Base-by-base conservation (phyloP, 192 early-diverging fungal species). In the Allomyces macrogynus region DNA sequence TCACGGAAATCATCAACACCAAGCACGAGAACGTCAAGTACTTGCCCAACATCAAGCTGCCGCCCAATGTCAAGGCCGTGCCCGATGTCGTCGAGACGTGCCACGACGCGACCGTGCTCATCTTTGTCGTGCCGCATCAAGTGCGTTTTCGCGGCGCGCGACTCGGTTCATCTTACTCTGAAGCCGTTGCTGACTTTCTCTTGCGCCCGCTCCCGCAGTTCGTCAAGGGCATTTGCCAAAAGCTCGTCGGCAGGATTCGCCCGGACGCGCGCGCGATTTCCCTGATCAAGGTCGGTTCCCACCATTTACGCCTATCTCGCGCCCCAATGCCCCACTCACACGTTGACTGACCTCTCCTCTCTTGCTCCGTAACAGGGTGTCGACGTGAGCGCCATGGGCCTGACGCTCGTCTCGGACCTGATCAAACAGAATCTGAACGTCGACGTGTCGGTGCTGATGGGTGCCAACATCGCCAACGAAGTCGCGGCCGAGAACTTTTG, bases 401-500 rank as follows among this genome's bases (percentile, higher is more conserved):
- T 93, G 67, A 76, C 83, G 14, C 76, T 92, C 8, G 85, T 90
- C 75, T 85, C 87, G 9, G 86, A 89, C 67, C 74, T 87, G 69
- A 95, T 97, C 69, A 78, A 81, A 54, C 81, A 86, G 63, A 77
- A 84, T 61, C 80, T 97, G 24, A 76, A 76, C 63, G 86, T 98
- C 54, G 83, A 82, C 14, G 81, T 89, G 62, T 81, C 82, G 64
- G 88, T 90, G 49, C 74, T 99, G 61, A 91, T 87, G 76, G 95
- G 95, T 64, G 95, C 93, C 64, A 99, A 99, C 76, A 95, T 99
- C 76, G 95, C 95, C 62, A 84, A 84, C 67, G 95, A 95, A 70
- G 88, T 99, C 44, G 93, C 93, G 3, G 77, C 82, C 69, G 91
- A 96, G 65, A 80, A 92, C 66, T 96, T 95, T 77, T 93, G 89